Conservation (phyloP, 1,284 basidiomycete species). For the Microbotryum silenes-acaulis region DNA sequence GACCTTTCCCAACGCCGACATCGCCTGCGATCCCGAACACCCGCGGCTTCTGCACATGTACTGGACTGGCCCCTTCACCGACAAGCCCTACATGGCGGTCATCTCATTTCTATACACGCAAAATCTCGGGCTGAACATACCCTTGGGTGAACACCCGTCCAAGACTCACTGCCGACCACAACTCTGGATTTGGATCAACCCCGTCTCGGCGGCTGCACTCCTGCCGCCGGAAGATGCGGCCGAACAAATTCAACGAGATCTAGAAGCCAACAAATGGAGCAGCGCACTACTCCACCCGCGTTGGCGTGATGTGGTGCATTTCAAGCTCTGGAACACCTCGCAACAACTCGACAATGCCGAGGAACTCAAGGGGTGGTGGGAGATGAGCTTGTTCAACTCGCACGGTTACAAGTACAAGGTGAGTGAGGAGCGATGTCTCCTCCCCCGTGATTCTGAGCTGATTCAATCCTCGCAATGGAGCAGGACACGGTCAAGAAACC, state of each 20-base stretch:
- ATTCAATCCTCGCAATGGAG: background rate
- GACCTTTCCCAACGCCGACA: slow-evolving; percentile 33
- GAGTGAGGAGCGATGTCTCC: background rate
- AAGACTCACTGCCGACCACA: slow-evolving; percentile 55
- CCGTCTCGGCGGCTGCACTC: slow-evolving; percentile 50
- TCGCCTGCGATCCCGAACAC: slow-evolving; percentile 57
- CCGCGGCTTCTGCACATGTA: slow-evolving; percentile 73
- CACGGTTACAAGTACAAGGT: slow-evolving; percentile 54
- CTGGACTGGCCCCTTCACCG: slow-evolving; percentile 71
- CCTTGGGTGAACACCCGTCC: slow-evolving; percentile 32
- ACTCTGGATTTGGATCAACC: slow-evolving; percentile 81
- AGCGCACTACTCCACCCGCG: slow-evolving; percentile 71
- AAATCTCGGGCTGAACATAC: slow-evolving; percentile 54
- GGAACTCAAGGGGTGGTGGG: slow-evolving; percentile 69
- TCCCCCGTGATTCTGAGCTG: background rate
- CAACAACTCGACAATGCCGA: slow-evolving; percentile 71
- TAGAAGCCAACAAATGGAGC: slow-evolving; percentile 70
- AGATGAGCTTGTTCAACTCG: slow-evolving; percentile 60
- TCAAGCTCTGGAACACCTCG: slow-evolving; percentile 82
- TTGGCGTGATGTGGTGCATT: slow-evolving; percentile 69
- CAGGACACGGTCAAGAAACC: background rate
- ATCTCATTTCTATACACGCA: slow-evolving; percentile 71
- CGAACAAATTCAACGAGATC: slow-evolving; percentile 57
- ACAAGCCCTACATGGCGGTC: slow-evolving; percentile 70
- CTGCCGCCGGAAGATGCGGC: slow-evolving; percentile 62